phyloP scores from a whole-genome alignment of 495 filamentous ascomycete genomes.

The Neurospora terricola region DNA sequence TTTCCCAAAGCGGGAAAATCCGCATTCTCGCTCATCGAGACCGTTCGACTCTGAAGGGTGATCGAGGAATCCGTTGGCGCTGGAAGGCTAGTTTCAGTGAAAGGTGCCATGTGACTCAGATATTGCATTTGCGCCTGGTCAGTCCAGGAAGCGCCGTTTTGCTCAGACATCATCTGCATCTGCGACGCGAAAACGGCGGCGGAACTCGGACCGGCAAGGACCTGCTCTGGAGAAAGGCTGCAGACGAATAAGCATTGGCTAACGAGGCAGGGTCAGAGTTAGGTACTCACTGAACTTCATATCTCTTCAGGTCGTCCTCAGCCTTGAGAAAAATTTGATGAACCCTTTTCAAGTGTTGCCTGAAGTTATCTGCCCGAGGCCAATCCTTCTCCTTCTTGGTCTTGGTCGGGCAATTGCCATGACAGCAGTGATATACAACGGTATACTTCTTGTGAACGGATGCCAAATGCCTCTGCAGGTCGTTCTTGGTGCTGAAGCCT shows the following conservation, averaged over 20 bases:
- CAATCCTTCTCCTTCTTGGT: constrained; percentile 63
- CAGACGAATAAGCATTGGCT: neutral
- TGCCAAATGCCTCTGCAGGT: constrained; percentile 63
- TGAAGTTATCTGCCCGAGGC: constrained; percentile 88
- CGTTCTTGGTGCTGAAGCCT: constrained; percentile 78
- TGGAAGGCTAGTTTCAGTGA: neutral
- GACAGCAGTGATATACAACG: constrained; percentile 58
- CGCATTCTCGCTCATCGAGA: neutral
- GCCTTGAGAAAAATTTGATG: constrained; percentile 34
- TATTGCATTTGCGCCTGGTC: neutral
- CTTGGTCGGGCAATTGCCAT: constrained; percentile 40
- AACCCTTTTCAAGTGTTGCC: constrained; percentile 71
- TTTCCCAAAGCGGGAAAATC: neutral
- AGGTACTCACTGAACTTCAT: constrained; percentile 43
- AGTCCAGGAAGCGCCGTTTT: neutral
- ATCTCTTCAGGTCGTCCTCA: constrained; percentile 39
- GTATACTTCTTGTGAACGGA: constrained; percentile 52
- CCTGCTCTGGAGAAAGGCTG: neutral
- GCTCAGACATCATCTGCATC: neutral
- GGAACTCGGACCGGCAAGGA: neutral
- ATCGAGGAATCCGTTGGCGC: neutral
- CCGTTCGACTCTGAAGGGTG: neutral
- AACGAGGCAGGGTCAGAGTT: neutral
- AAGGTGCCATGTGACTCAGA: neutral
- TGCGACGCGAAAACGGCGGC: neutral